Conservation (phyloP, 805 yeast genomes). For the Candida pseudofarinosa region DNA sequence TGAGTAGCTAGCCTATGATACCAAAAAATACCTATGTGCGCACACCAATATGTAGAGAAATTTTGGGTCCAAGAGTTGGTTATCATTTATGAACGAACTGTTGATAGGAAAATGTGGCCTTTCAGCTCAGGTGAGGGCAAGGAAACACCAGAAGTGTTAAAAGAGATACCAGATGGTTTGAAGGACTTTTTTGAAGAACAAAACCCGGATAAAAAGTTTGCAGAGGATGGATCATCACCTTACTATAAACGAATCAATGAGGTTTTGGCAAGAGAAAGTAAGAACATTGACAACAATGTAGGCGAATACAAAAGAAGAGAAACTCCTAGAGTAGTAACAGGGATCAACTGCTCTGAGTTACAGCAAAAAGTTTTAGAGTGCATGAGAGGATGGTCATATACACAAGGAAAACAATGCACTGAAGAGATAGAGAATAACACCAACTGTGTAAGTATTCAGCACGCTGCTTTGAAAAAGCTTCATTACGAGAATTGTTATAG, state of each 20-base stretch:
- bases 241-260: constrained; percentile 24
- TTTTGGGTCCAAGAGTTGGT: neutral
- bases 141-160: constrained; percentile 23
- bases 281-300: constrained; percentile 21
- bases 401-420: constrained; percentile 25
- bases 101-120: constrained; percentile 24
- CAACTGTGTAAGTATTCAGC: constrained; percentile 32
- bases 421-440: constrained; percentile 24
- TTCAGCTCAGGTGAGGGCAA: constrained; percentile 16
- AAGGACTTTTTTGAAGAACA: constrained; percentile 26
- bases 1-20: neutral
- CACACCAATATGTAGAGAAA: neutral
- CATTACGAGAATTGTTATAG: constrained; percentile 35
- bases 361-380: constrained; percentile 35
- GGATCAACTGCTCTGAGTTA: constrained; percentile 39
- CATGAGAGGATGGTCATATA: constrained; percentile 28
- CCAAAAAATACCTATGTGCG: neutral
- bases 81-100: neutral
- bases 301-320: constrained; percentile 28
- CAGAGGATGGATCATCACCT: constrained; percentile 20
- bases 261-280: constrained; percentile 15
- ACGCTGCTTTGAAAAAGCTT: constrained; percentile 28
- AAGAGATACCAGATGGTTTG: constrained; percentile 32
- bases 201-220: constrained; percentile 25
- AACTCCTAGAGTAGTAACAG: constrained; percentile 19